Conservation (phyloP, 2,329 filamentous ascomycete species). For the Lecanicillium sp. region DNA sequence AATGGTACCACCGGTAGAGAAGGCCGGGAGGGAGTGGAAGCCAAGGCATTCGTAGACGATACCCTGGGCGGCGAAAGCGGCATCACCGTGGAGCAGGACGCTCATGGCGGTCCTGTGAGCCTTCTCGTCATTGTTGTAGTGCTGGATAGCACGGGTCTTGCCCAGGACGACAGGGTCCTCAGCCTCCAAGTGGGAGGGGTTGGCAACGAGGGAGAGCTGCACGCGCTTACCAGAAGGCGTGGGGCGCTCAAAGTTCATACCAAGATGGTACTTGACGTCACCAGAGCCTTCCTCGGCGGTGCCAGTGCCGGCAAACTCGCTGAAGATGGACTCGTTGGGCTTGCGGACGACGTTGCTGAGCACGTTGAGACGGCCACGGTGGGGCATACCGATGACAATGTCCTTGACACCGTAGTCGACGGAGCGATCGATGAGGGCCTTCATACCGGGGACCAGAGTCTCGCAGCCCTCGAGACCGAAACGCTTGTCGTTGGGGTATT, state of each 20-base stretch:
- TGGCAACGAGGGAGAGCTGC: constrained; percentile 96
- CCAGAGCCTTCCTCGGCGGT: constrained; percentile 91
- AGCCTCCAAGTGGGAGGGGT: constrained; percentile 95
- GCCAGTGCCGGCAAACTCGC: constrained; percentile 84
- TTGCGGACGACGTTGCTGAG: constrained; percentile 98
- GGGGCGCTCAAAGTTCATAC: constrained; percentile 99
- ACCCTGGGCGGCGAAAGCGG: constrained; percentile 92
- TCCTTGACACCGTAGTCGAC: constrained; percentile 99
- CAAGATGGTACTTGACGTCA: constrained; percentile 98
- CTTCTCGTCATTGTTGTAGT: constrained; percentile 97
- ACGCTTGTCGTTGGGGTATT: constrained; percentile 99
- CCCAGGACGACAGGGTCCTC: constrained; percentile 97
- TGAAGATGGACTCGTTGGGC: constrained; percentile 99
- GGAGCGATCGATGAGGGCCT: constrained; percentile 94
- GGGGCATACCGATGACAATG: constrained; percentile 98
- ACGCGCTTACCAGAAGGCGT: constrained; percentile 98
- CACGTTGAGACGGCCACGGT: constrained; percentile 96
- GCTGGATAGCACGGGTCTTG: constrained; percentile 95
- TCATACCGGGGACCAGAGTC: constrained; percentile 96
- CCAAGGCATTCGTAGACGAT: constrained; percentile 98
- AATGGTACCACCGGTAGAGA: constrained; percentile 94
- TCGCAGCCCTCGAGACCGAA: constrained; percentile 98
- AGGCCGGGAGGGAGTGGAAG: constrained; percentile 90
- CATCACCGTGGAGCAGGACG: constrained; percentile 92
- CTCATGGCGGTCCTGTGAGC: constrained; percentile 87